Evolutionary conservation across 345 rosid genomes (phyloP).

Genomic region (Moringa oleifera): DNA sequence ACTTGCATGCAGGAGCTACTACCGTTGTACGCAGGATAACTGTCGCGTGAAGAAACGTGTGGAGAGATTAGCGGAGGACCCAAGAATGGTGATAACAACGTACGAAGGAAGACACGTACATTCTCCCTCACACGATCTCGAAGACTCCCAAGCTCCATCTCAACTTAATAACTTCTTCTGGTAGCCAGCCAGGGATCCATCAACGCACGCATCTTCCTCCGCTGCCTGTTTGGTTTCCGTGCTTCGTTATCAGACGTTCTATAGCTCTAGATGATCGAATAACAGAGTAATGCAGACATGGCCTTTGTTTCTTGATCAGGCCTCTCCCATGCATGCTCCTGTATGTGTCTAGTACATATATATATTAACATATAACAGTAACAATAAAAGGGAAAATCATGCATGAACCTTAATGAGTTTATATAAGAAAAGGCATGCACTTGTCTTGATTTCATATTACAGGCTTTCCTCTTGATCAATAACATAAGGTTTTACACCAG

Average conservation of each 20-base stretch:
- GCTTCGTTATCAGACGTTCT: no score
- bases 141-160: slow-evolving; percentile 41
- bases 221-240: no score
- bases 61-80: slow-evolving; percentile 96
- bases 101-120: slow-evolving; percentile 95
- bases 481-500: neutral
- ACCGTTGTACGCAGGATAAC: slow-evolving; percentile 88
- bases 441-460: neutral
- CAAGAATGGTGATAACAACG: slow-evolving; percentile 97
- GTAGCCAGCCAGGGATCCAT: slow-evolving; percentile 33
- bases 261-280: no score
- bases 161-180: slow-evolving; percentile 66
- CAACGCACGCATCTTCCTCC: no score
- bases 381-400: neutral
- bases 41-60: slow-evolving; percentile 96
- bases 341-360: neutral
- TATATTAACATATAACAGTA: no score
- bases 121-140: slow-evolving; percentile 74
- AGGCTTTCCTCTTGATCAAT: neutral
- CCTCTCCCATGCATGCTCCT: neutral
- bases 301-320: no score
- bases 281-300: no score
- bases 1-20: slow-evolving; percentile 78
- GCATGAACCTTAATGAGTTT: neutral
- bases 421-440: neutral